Base-by-base conservation (phyloP, 768 basidiomycete species). In the Kwoniella europaea region DNA sequence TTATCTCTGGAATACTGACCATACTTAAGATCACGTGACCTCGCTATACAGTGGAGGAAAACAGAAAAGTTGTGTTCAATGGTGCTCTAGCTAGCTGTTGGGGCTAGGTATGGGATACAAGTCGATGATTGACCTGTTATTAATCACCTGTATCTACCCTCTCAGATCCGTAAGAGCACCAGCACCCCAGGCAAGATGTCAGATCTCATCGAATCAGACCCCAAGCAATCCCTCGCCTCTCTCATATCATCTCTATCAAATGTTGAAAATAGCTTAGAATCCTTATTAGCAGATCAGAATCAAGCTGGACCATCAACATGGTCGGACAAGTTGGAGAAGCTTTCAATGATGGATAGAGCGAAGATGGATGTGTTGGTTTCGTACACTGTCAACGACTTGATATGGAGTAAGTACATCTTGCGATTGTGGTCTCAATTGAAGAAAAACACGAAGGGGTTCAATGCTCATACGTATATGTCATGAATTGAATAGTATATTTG, bases 331-430 rank as follows among this genome's bases (percentile, higher is more conserved):
- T 42, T 81, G 27, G 74, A 67, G 3, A 54, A 50, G 2, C 50
- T 82, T 46, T 67, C 58, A 41, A 64, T 56, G 22, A 43, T 82
- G 53, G 80, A 81, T 27, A 60, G 75, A 53, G 82, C 82, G 0
- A 84, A 84, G 74, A 76, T 82, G 77, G 75, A 81, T 44, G 74
- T 84, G 27, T 67, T 82, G 67, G 63, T 80, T 43, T 76, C 76
- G 0, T 84, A 82, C 67, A 76, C 81, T n/a, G 74, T 84, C 35
- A 77, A 79, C 68, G 82, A 84, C 72, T 58, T 84, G 29, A 75
- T 83, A 50, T 84, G 82, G 82, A 75, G 83, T 83, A 64, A 72
- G 83, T 80, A n/a, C n/a, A n/a, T n/a, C n/a, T n/a, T n/a, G n/a
- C n/a, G n/a, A n/a, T n/a, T n/a, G n/a, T n/a, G n/a, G n/a, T n/a